A percentile compares a stretch with the other conserved stretches of the same genome.
Evolutionary conservation across 768 basidiomycete genomes (phyloP).

Genomic region (Mycena belliarum): DNA sequence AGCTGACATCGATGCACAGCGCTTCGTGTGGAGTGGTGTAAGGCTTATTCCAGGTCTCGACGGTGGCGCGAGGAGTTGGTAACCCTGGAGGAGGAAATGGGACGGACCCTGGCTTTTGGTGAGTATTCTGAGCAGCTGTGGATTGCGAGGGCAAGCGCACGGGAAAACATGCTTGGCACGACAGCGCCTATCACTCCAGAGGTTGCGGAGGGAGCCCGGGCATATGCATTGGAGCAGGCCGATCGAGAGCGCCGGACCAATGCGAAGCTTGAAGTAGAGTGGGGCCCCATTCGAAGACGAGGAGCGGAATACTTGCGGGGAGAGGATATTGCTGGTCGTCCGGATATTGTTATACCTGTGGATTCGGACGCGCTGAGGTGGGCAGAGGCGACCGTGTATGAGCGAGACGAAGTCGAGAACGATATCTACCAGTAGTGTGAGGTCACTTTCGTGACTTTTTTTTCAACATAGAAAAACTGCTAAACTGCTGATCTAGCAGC

Average conservation of each 20-base stretch:
- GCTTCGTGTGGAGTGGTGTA: too few relatives aligned
- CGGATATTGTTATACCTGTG: neutral
- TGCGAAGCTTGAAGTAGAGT: neutral
- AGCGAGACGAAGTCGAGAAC: neutral
- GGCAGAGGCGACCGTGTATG: neutral
- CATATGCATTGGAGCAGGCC: neutral
- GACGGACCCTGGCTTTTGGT: neutral
- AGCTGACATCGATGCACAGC: neutral
- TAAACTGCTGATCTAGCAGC: too few relatives aligned
- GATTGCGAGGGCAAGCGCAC: neutral
- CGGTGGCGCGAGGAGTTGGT: neutral
- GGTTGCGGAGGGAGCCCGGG: neutral
- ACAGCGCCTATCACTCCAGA: neutral
- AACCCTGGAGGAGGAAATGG: neutral
- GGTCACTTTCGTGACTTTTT: neutral
- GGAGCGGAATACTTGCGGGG: neutral
- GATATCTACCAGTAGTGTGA: neutral
- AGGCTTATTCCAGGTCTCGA: neutral
- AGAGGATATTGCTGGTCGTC: neutral
- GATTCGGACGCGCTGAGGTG: neutral
- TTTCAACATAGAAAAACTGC: too few relatives aligned
- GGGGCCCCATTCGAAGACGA: neutral
- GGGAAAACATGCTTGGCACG: neutral
- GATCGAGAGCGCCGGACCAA: neutral
- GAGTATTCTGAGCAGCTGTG: neutral